Evolutionary conservation across 2,329 filamentous ascomycete genomes (phyloP), one percentile per base, ranked within the genome.

Genomic region (Cladophialophora bantiana): DNA sequence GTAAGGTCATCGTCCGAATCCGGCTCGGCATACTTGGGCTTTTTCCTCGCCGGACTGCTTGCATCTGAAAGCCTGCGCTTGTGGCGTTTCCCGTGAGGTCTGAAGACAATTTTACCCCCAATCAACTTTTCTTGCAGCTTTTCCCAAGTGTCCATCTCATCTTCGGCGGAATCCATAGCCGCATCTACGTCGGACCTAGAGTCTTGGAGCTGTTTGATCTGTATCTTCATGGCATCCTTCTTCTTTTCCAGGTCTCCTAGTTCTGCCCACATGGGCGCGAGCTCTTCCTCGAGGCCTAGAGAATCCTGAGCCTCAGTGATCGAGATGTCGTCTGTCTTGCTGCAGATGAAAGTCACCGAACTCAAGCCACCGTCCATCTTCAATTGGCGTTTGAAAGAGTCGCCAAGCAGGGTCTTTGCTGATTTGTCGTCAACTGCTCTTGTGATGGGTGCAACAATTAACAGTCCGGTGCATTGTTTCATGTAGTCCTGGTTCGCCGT

Each of bases 391-490:
- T 84, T 86, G 77, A 88, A 88, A 0, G 81, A 80, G 18, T 86
- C 80, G 0, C 85, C 86, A 7, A 89, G 77, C 1, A 89, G 76
- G 0, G 79, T 81, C 64, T 85, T 85, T 0, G 86, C 86, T 1
- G 83, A 81, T 72, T 87, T 86, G 69, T 88, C 84, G 67, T 88
- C 84, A 1, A 89, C 85, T 1, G 85, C 85, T 12, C 87, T 78
- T 42, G 80, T 85, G 64, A 90, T 89, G 0, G 86, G 85, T 1
- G 86, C 85, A n/a, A 88, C 83, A 59, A 89, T 85, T 85, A 85
- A 89, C 0, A 89, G 74, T 2, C 83, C 82, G 1, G 83, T 84
- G 68, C 87, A 89, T 67, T 85, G 80, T 72, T 89, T 85, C 76
- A 89, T 83, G 70, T 90, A 90, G 0, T 80, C 79, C 52, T 82